Percentiles rank a stretch among this genome's conserved stretches.
Conservation (phyloP, 2,329 filamentous ascomycete genomes). For the Thermoascus crustaceus region DNA sequence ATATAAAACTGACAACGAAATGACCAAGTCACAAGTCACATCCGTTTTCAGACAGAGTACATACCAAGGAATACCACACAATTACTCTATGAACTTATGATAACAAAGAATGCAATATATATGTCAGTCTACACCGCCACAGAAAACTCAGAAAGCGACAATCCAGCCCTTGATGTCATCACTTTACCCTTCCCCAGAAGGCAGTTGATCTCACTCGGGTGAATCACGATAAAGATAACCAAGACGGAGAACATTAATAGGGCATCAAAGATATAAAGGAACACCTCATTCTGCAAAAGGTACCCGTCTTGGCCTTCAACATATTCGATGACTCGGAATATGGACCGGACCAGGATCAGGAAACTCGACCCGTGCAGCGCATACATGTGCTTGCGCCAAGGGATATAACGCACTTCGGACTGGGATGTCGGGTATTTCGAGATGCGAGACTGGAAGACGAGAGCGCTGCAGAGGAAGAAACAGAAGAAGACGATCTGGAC, state of each 20-base stretch:
- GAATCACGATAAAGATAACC: not conserved
- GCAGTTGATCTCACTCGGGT: slow-evolving; percentile 5
- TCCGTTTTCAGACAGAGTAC: no score
- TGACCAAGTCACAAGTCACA: no score
- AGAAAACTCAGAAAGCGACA: slow-evolving; percentile 10
- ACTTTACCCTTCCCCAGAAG: slow-evolving; percentile 4
- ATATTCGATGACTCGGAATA: slow-evolving; percentile 17
- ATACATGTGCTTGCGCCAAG: slow-evolving; percentile 31
- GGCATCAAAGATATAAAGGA: slow-evolving; percentile 16
- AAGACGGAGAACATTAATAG: slow-evolving; percentile 12
- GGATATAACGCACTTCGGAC: slow-evolving; percentile 12
- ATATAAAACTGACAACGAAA: no score
- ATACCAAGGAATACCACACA: no score
- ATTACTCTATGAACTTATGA: no score
- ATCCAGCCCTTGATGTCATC: slow-evolving; percentile 13
- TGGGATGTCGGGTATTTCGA: slow-evolving; percentile 18
- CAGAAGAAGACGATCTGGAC: slow-evolving; percentile 25
- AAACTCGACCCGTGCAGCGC: slow-evolving; percentile 14
- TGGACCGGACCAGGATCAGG: slow-evolving; percentile 13
- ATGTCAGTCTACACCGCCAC: slow-evolving; percentile 8
- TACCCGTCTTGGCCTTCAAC: slow-evolving; percentile 13
- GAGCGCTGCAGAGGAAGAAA: slow-evolving; percentile 19
- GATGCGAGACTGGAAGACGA: slow-evolving; percentile 22
- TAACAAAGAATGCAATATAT: not conserved
- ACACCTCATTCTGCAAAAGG: slow-evolving; percentile 14